Base-by-base conservation (phyloP, 2,329 filamentous ascomycete species). In the Pestalotiopsis sp. region DNA sequence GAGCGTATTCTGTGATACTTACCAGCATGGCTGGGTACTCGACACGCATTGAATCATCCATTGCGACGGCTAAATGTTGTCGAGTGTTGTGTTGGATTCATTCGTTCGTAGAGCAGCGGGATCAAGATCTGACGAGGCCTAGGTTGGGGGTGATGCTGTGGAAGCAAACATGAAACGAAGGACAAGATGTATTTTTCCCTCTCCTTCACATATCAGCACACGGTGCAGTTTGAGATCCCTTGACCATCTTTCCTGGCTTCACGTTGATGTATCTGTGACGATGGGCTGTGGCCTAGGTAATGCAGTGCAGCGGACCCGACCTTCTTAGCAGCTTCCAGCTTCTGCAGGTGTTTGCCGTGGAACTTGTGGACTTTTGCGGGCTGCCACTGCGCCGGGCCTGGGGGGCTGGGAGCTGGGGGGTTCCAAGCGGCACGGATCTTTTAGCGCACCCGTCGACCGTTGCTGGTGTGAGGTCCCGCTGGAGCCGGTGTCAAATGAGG, bases 1-100 rank as follows among this genome's bases (percentile, higher is more conserved):
- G 31, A 68, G 63, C 38, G 61, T 71, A 71, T 68, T 66, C 67
- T 65, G 27, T 20, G 36, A 25, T 23, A 82, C 92, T 86, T 87
- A 98, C 95, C 91, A 97, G 91, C 89, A 98, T 91, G 75, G 91
- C 91, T 81, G 95, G 94, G 86, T 98, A 98, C 82, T 98, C 95
- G 81, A 92, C 87, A 82, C 94, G 90, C 79, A 93, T 91, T 78
- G 95, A 88, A 77, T 91, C 91, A 70, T 93, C 91, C 90, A 93
- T 93, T 76, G 76, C 69, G 74, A 73, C 45, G 57, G 63, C 41
- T 45, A 58, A 31, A 17, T 13, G 45, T 17, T 52, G 64, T 38
- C 36, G 25, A 62, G 31, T 14, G 23, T 20, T 13, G 11, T 12
- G 36, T 36, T 39, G 20, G 38, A 25, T 20, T 45, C 38, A 65